phyloP scores from a whole-genome alignment of 495 filamentous ascomycete genomes.

The Xylaria castorea region DNA sequence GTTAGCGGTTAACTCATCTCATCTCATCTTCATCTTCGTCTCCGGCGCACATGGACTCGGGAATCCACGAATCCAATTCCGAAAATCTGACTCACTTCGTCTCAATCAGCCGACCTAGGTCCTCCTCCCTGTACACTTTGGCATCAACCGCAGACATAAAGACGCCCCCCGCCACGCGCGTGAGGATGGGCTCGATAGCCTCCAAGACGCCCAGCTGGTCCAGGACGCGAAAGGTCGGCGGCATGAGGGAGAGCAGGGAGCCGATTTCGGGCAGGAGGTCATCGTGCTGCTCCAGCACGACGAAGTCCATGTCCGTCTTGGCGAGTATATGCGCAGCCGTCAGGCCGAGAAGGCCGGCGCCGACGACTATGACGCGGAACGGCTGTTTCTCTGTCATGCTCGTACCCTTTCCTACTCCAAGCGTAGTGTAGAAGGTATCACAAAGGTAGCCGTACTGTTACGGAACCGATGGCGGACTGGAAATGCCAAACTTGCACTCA shows the following conservation, averaged over 20 bases:
- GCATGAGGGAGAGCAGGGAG: background rate
- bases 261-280: background rate
- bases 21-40: background rate
- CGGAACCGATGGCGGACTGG: background rate
- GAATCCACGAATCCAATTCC: background rate
- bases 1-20: background rate
- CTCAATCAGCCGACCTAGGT: constrained; percentile 15
- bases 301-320: constrained; percentile 54
- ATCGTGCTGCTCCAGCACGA: constrained; percentile 50
- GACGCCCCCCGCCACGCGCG: constrained; percentile 26
- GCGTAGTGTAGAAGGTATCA: background rate
- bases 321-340: constrained; percentile 56
- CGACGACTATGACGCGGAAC: constrained; percentile 61
- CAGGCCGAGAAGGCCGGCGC: constrained; percentile 58
- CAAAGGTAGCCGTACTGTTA: background rate
- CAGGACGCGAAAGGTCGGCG: constrained; percentile 48
- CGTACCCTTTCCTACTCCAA: background rate
- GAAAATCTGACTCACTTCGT: background rate
- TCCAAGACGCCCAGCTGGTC: constrained; percentile 57
- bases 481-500: too few relatives aligned
- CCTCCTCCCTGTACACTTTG: constrained; percentile 3
- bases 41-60: background rate
- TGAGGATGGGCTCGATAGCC: constrained; percentile 28
- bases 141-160: constrained; percentile 37
- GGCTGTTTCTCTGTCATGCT: constrained; percentile 17